Conservation (phyloP, 108 stramenopile genomes). For the Chaetoceros muelleri region DNA sequence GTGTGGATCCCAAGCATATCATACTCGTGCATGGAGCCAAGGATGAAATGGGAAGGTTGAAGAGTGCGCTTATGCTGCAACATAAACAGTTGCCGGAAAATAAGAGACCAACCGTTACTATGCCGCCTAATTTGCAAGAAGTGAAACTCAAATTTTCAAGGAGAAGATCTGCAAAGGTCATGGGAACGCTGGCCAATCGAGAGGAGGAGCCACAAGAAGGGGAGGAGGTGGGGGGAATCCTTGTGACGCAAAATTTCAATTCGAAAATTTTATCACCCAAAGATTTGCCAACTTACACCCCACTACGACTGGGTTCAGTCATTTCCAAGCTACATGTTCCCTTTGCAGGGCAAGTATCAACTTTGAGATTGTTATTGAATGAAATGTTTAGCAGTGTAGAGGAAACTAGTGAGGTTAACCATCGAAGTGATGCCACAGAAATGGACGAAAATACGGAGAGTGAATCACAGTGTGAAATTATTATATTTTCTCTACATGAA, state of each 20-base stretch:
- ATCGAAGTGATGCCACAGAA: background rate
- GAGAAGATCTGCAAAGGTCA: constrained; percentile 78
- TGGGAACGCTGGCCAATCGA: constrained; percentile 67
- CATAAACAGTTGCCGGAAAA: constrained; percentile 74
- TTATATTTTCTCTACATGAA: constrained; percentile 53
- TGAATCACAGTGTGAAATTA: constrained; percentile 20
- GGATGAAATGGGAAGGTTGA: constrained; percentile 91
- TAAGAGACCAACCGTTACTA: constrained; percentile 76
- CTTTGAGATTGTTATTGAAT: constrained; percentile 57
- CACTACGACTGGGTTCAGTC: constrained; percentile 76
- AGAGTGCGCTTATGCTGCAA: constrained; percentile 72
- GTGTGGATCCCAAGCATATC: constrained; percentile 84
- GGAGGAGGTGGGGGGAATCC: constrained; percentile 59
- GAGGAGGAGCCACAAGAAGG: constrained; percentile 45
- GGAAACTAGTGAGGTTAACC: constrained; percentile 18
- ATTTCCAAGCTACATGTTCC: constrained; percentile 81
- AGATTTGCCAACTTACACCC: constrained; percentile 81
- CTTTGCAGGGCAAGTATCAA: constrained; percentile 62
- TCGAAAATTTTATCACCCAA: constrained; percentile 76
- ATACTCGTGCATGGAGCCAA: constrained; percentile 97
- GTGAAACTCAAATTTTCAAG: constrained; percentile 82
- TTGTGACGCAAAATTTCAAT: constrained; percentile 80
- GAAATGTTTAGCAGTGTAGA: constrained; percentile 74
- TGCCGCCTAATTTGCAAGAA: constrained; percentile 81
- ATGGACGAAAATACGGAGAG: constrained; percentile 10